Evolutionary conservation across 345 rosid genomes (phyloP), one percentile per base, ranked within the genome.

Genomic region (Aquilaria sinensis): DNA sequence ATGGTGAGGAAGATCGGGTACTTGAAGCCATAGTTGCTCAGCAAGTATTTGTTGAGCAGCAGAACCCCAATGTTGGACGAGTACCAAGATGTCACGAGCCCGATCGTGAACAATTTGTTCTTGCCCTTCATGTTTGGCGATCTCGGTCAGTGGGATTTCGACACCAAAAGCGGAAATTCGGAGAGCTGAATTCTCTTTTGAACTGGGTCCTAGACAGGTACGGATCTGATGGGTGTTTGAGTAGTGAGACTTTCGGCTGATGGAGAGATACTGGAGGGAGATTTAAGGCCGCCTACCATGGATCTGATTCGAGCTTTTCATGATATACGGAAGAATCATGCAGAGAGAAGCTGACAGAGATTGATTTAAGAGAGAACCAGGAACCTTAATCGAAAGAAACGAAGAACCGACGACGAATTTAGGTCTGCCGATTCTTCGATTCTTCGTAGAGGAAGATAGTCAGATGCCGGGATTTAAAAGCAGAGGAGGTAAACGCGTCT

Each of bases 1-100:
- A 95, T 91, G 65, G 99, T 91, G 63, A 95, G 80, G 72, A 95
- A 95, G 79, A 95, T 95, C 67, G 99, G 99, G 71, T 91, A 95
- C 82, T 83, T 95, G 89, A 95, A 95, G 5, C 98, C 99, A 31
- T 91, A 95, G 70, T 91, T 91, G 81, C 94, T 87, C 4, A 95
- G 78, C 67, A 91, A 73, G 72, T 91, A 95, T 82, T 95, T 95
- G 87, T 95, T 95, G 33, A 95, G 78, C 58, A 95, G 65, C 74
- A 95, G 67, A 0, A 95, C 99, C 32, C 99, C 98, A 64, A 95
- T 95, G 84, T 95, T 95, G 3, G 98, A 87, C 16, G 96, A 79
- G 76, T 95, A 95, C 99, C 99, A 91, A 0, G 97, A 60, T 31
- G 94, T 31, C 6, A 95, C 93, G 6, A 95, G 82, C 15, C 98